These are phyloP conservation scores for Alternaria sp. DNA, from an alignment of 2,329 filamentous ascomycete species.

Conservation along the genomic window DNA sequence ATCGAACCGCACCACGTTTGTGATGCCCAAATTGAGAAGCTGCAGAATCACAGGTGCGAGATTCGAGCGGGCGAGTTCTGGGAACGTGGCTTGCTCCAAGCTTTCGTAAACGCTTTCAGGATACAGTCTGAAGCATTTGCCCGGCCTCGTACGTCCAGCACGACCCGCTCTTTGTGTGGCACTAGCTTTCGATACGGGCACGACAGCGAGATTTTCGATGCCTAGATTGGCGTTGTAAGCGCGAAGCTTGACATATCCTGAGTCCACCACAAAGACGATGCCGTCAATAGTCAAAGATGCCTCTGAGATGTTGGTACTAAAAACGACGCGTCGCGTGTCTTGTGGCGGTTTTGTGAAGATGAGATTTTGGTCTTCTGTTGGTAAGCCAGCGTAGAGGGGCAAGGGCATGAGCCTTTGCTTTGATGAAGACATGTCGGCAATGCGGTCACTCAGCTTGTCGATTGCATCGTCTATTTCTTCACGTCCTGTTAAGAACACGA, in stretches of 20 bases:
- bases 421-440: constrained; percentile 66
- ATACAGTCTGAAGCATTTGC: constrained; percentile 94
- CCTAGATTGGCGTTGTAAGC: constrained; percentile 83
- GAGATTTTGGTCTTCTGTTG: constrained; percentile 91
- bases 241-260: constrained; percentile 87
- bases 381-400: constrained; percentile 86
- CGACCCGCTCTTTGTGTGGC: constrained; percentile 90
- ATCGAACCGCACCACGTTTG: constrained; percentile 90
- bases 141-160: constrained; percentile 85
- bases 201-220: constrained; percentile 84
- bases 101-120: constrained; percentile 73
- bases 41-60: constrained; percentile 87
- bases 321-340: constrained; percentile 86
- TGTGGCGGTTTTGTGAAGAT: constrained; percentile 86
- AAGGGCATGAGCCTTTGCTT: constrained; percentile 70
- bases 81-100: constrained; percentile 75
- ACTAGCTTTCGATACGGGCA: constrained; percentile 85
- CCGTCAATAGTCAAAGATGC: constrained; percentile 93
- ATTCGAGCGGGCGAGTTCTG: constrained; percentile 92
- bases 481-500: constrained; percentile 89
- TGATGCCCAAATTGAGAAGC: constrained; percentile 91
- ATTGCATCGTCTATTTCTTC: constrained; percentile 89
- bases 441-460: constrained; percentile 77
- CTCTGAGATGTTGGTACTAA: constrained; percentile 95
- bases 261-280: constrained; percentile 89